phyloP scores from a whole-genome alignment of 371 early-diverging fungal genomes.

The Apophysomyces ossiformis region DNA sequence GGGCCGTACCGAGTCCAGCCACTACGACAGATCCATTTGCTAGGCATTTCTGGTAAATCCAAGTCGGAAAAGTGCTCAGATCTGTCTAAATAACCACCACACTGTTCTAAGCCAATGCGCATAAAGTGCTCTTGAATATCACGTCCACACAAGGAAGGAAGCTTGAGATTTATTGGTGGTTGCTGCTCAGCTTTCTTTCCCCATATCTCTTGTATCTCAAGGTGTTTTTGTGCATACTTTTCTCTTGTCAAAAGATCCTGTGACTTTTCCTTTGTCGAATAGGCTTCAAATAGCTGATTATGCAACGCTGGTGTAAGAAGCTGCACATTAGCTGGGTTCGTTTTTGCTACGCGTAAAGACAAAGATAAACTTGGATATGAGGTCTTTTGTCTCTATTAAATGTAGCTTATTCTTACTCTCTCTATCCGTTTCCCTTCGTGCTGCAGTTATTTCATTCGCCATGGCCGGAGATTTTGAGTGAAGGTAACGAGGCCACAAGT shows the following conservation, averaged over 20 bases:
- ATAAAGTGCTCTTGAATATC: conserved; percentile 86
- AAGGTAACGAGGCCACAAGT: neutral
- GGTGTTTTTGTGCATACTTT: conserved; percentile 58
- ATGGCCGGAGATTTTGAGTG: neutral
- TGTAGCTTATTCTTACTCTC: neutral
- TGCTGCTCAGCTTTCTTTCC: conserved; percentile 63
- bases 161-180: conserved; percentile 41
- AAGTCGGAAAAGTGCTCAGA: conserved; percentile 56
- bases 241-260: conserved; percentile 21
- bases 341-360: conserved; percentile 24
- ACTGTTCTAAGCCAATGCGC: conserved; percentile 69
- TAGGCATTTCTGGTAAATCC: conserved; percentile 59
- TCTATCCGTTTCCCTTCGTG: neutral
- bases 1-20: conserved; percentile 89
- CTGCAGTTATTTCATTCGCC: neutral
- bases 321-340: conserved; percentile 59
- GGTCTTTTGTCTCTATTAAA: neutral
- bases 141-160: conserved; percentile 61
- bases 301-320: conserved; percentile 55
- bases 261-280: conserved; percentile 5
- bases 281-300: conserved; percentile 41
- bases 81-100: conserved; percentile 56
- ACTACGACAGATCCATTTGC: conserved; percentile 58
- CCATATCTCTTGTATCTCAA: conserved; percentile 65
- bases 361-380: neutral